Base-by-base conservation (phyloP, 2,329 filamentous ascomycete genomes). In the Calonectria henricotiae region DNA sequence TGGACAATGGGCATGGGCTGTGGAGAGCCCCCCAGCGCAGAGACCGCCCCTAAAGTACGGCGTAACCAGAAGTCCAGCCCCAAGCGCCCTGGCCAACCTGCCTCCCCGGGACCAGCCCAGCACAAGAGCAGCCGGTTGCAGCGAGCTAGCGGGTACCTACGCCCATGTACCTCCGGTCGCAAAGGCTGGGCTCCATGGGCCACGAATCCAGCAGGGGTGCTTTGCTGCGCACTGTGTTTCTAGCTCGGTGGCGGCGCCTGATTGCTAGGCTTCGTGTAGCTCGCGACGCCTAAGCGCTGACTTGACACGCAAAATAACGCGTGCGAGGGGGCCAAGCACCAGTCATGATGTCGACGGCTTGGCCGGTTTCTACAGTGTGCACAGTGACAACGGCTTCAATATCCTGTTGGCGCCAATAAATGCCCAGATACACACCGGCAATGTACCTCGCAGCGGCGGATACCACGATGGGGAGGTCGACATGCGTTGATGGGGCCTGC, bases 71-170 rank as follows among this genome's bases (percentile, higher is more conserved):
- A 51, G 60, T 37, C 58, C 51, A 58, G 51, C 63, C 54, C 35
- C 64, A 49, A 67, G 54, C 43, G 64, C 64, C 51, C 51, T 58
- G 51, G 51, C 51, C 51, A 58, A 35, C 51, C 51, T 58, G 51
- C 51, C 51, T 58, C 51, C 51, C 51, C 51, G 35, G 51, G 51
- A 17, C 64, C 58, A 67, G 55, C 54, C 64, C 61, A 68, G 61
- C 32, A 62, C 39, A 39, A 68, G 58, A 67, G 51, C 70, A 55
- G 68, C 75, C 73, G 67, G 74, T 73, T 75, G 71, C 73, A 77
- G 71, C 68, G 70, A 68, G 71, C 69, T 73, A 72, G 65, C 46
- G 20, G 64, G 62, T 69, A 69, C 67, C 23, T 65, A 5, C 5
- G 12, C 23, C 12, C 55, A 62, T 41, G 62, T 69, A 65, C 67